phyloP scores from a whole-genome alignment of 495 filamentous ascomycete species.

The Xylaria flabelliformis region DNA sequence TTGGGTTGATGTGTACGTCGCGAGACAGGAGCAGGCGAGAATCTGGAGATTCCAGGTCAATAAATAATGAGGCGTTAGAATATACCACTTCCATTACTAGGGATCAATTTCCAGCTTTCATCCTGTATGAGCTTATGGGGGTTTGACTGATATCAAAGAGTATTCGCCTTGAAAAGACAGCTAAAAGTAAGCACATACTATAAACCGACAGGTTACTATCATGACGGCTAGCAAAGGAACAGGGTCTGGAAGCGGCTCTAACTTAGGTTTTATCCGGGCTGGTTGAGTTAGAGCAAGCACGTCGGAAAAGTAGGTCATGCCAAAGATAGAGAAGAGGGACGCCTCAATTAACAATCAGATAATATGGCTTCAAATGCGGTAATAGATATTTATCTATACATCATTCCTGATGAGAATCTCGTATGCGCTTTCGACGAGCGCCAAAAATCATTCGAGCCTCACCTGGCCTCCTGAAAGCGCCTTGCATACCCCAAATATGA shows the following conservation, averaged over 20 bases:
- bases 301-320: not conserved
- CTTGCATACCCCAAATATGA: slow-evolving; percentile 18
- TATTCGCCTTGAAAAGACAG: not conserved
- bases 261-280: not conserved
- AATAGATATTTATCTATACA: slow-evolving; percentile 27
- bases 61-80: slow-evolving; percentile 30
- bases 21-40: not conserved
- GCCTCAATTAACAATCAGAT: not conserved
- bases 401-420: slow-evolving; percentile 13
- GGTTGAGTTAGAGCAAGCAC: not conserved
- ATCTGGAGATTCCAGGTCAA: not conserved
- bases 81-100: slow-evolving; percentile 25
- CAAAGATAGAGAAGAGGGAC: not conserved
- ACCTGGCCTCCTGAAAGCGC: slow-evolving; percentile 21
- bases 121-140: not conserved
- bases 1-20: not conserved
- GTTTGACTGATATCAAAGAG: not conserved
- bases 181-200: not conserved
- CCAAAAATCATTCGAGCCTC: slow-evolving; percentile 21
- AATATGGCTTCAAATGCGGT: slow-evolving; percentile 7
- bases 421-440: slow-evolving; percentile 3
- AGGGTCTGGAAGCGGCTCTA: not conserved
- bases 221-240: not conserved
- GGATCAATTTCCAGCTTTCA: not conserved
- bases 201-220: not conserved